Evolutionary conservation across 441 rosid species (phyloP), one percentile per base, ranked within the genome.

Genomic region (Gossypium gossypioides): DNA sequence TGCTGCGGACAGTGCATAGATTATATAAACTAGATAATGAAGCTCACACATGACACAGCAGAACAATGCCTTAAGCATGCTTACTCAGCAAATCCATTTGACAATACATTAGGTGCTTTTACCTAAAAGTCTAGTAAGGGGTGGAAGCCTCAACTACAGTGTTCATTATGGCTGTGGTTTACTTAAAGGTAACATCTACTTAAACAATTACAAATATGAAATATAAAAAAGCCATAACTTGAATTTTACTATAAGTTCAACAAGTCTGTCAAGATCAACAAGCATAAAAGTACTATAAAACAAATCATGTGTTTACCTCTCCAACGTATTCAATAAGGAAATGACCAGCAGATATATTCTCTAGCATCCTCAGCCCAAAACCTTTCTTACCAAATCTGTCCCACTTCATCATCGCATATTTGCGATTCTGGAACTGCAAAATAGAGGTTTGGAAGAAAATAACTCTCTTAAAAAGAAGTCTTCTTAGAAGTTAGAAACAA

Each of bases 301-400:
- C 57, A 65, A 21, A 25, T 59, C 40, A 15, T 16, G 46, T 16
- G 68, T 73, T 9, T 86, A 95, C 99, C 99, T 95, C 99, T 80
- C 99, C 99, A 76, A 95, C 96, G 72, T 95, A 95, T 84, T 95
- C 99, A 79, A 89, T 91, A 74, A 95, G 92, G 82, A 95, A 95
- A 50, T 87, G 80, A 46, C 99, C 98, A 71, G 78, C 84, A 8
- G 82, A 77, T 79, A 95, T 84, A 85, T 86, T 81, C 55, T 92
- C 92, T 24, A 79, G 88, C 87, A 84, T 65, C 79, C 84, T 90
- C 83, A 95, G 88, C 72, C 99, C 99, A 84, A 82, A 89, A 73
- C 99, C 99, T 86, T 95, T 95, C 89, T 87, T 95, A 60, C 97
- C 99, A 69, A 88, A 91, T 74, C 85, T 84, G 78, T 76, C 82